phyloP scores from a whole-genome alignment of 495 filamentous ascomycete species.

The Glarea lozoyensis region DNA sequence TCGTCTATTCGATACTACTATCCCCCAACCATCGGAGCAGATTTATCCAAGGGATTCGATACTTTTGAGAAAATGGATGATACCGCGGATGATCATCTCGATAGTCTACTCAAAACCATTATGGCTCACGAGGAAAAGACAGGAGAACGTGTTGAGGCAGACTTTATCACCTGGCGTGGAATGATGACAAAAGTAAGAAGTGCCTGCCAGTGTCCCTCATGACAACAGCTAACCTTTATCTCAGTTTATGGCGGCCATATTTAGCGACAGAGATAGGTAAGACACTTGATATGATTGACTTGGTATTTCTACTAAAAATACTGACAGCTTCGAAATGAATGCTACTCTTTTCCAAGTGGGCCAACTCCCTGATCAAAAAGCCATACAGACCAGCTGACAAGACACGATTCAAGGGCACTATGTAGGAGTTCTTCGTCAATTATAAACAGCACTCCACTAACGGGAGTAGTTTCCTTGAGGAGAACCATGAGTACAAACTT shows the following conservation, averaged over 20 bases:
- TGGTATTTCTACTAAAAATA: background rate
- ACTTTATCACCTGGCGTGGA: conserved; percentile 89
- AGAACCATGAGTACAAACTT: conserved; percentile 65
- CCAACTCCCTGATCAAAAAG: conserved; percentile 6
- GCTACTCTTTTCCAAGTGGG: conserved; percentile 82
- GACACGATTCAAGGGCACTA: conserved; percentile 55
- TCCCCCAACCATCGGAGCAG: conserved; percentile 56
- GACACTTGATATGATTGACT: background rate
- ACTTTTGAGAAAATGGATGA: conserved; percentile 78
- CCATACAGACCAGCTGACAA: conserved; percentile 13
- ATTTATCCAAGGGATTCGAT: conserved; percentile 75
- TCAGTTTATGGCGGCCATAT: conserved; percentile 79
- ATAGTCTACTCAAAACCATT: conserved; percentile 72
- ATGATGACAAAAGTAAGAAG: conserved; percentile 89
- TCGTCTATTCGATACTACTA: conserved; percentile 84
- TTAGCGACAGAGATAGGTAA: conserved; percentile 72
- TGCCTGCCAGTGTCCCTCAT: background rate
- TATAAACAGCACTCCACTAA: conserved; percentile 7
- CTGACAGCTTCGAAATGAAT: conserved; percentile 84
- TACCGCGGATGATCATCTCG: conserved; percentile 74
- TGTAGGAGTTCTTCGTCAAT: conserved; percentile 41
- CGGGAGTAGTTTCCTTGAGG: conserved; percentile 75
- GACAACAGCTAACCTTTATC: conserved; percentile 2
- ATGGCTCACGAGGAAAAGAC: conserved; percentile 58
- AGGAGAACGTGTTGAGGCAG: conserved; percentile 56